Conservation (phyloP, 2,329 filamentous ascomycete species). For the Diaporthe sp. region DNA sequence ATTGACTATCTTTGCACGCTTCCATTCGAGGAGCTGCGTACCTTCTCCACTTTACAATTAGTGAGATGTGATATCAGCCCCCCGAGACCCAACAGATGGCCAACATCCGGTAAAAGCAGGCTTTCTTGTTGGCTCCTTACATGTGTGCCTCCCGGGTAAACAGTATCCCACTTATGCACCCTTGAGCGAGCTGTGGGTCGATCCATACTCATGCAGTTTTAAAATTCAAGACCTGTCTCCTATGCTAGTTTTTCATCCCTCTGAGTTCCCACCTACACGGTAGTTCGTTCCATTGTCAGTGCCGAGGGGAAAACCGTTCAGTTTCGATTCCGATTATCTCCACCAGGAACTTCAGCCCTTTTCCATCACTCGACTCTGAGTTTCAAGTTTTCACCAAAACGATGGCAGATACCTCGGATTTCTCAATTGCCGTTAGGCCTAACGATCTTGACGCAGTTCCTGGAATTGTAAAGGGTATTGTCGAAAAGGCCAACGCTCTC, state of each 20-base stretch:
- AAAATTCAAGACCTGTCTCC: not conserved
- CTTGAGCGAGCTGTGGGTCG: not conserved
- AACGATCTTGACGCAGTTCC: constrained; percentile 28
- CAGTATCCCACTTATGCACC: not conserved
- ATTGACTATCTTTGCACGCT: not conserved
- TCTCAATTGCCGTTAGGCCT: constrained; percentile 19
- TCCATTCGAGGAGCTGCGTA: not conserved
- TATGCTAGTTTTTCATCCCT: not conserved
- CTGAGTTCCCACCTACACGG: not conserved
- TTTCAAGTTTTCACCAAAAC: not conserved
- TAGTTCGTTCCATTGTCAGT: not conserved
- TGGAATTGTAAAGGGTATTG: constrained; percentile 11
- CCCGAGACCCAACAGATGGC: not conserved
- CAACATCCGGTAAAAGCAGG: not conserved
- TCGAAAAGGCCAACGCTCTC: constrained; percentile 4
- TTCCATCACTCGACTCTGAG: not conserved
- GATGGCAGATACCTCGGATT: not conserved
- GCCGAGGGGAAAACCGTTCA: not conserved
- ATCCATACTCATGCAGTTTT: not conserved
- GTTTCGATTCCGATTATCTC: not conserved
- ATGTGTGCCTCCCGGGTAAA: too few relatives aligned
- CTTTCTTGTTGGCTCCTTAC: not conserved
- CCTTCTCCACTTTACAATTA: not conserved
- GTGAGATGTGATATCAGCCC: not conserved
- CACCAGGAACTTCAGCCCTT: not conserved